phyloP scores from a whole-genome alignment of 768 basidiomycete species.

The Leccinum arenicola region DNA sequence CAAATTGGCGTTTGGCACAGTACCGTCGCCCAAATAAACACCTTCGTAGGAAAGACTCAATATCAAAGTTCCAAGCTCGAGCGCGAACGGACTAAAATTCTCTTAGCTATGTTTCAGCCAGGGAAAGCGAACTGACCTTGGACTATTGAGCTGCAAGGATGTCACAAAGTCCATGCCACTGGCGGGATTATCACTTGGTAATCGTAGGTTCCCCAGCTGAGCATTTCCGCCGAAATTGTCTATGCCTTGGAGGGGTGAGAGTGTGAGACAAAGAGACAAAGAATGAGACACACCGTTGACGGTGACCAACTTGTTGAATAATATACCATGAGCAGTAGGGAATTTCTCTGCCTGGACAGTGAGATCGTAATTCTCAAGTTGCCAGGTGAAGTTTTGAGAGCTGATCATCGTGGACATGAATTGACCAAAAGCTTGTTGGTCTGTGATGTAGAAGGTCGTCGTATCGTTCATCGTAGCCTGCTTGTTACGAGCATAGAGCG shows the following conservation, averaged over 20 bases:
- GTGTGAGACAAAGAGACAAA: background rate
- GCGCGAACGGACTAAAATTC: constrained; percentile 53
- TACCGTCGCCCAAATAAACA: constrained; percentile 55
- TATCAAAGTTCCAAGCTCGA: constrained; percentile 63
- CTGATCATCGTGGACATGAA: constrained; percentile 67
- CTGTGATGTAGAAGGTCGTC: constrained; percentile 52
- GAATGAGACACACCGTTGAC: constrained; percentile 44
- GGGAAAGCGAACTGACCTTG: constrained; percentile 39
- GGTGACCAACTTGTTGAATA: constrained; percentile 58
- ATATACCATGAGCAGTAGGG: constrained; percentile 61
- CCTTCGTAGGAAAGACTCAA: constrained; percentile 60
- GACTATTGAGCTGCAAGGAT: constrained; percentile 51
- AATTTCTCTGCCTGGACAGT: constrained; percentile 65
- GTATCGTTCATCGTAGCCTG: constrained; percentile 62
- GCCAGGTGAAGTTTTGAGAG: constrained; percentile 65
- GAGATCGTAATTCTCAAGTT: constrained; percentile 50
- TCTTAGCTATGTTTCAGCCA: constrained; percentile 1
- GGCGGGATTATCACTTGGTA: constrained; percentile 63
- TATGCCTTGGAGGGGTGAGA: constrained; percentile 40
- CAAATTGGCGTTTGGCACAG: constrained; percentile 47
- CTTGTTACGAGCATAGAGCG: constrained; percentile 49
- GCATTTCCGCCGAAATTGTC: constrained; percentile 58
- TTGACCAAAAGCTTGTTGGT: constrained; percentile 55
- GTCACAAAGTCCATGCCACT: constrained; percentile 68
- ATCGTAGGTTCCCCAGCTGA: constrained; percentile 50